A percentile compares a stretch with the other conserved stretches of the same genome.
These are phyloP conservation scores for Blastobotrys chiropterorum DNA, from an alignment of 805 yeast genomes.

Conservation along the genomic window DNA sequence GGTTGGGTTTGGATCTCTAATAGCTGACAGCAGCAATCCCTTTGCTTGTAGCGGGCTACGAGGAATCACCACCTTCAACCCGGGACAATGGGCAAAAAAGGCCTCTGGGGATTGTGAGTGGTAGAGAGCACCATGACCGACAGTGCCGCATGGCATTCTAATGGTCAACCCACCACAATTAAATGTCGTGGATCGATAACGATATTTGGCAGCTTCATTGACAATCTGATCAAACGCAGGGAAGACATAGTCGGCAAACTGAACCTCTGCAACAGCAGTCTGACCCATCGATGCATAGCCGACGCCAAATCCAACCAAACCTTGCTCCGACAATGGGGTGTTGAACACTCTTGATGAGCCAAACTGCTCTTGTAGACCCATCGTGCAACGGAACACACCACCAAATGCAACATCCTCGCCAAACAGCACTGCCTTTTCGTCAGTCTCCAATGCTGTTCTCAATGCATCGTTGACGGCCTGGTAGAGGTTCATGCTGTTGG, in stretches of 20 bases:
- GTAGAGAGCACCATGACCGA: constrained; percentile 96
- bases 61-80: constrained; percentile 85
- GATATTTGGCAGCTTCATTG: constrained; percentile 93
- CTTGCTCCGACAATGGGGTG: constrained; percentile 95
- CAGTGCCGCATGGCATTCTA: constrained; percentile 96
- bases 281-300: constrained; percentile 86
- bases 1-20: constrained; percentile 93
- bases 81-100: constrained; percentile 92
- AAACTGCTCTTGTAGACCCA: constrained; percentile 82
- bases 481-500: constrained; percentile 28
- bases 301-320: constrained; percentile 79
- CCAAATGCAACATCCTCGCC: constrained; percentile 97
- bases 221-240: constrained; percentile 93
- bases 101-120: constrained; percentile 93
- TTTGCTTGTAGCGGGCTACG: constrained; percentile 86
- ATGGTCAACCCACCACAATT: constrained; percentile 91
- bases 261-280: constrained; percentile 89
- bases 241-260: constrained; percentile 96
- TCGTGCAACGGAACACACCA: constrained; percentile 90
- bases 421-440: constrained; percentile 79
- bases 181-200: constrained; percentile 85
- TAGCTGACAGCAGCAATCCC: constrained; percentile 84
- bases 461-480: constrained; percentile 85
- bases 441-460: constrained; percentile 82
- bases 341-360: constrained; percentile 83